phyloP scores from a whole-genome alignment of 2,329 filamentous ascomycete genomes.

The Beauveria sp. region DNA sequence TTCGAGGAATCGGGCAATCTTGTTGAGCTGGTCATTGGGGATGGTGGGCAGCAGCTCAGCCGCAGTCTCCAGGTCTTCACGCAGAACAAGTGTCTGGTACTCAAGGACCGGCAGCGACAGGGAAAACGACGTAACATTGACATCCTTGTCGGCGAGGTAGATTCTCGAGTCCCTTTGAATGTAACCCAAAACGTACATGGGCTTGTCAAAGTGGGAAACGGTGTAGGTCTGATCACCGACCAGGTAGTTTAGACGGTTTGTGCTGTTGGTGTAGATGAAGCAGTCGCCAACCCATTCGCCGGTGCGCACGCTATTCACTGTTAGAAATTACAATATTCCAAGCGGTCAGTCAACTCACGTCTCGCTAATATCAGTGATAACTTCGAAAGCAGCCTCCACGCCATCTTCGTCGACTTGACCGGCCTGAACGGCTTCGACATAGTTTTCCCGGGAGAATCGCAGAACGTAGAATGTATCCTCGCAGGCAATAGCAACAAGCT shows the following conservation, averaged over 20 bases:
- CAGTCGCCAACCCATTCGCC: conserved; percentile 98
- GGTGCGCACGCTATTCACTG: conserved; percentile 63
- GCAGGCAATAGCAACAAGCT: conserved; percentile 85
- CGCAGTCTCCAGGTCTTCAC: conserved; percentile 87
- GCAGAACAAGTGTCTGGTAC: conserved; percentile 92
- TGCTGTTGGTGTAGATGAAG: conserved; percentile 97
- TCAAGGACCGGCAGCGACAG: conserved; percentile 90
- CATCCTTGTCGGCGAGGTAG: conserved; percentile 93
- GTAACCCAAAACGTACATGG: conserved; percentile 93
- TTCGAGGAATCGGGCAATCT: conserved; percentile 94
- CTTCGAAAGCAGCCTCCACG: conserved; percentile 91
- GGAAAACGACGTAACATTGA: conserved; percentile 81
- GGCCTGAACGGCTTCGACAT: conserved; percentile 72
- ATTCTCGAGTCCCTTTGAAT: conserved; percentile 91
- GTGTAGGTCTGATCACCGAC: conserved; percentile 98
- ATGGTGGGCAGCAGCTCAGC: conserved; percentile 78
- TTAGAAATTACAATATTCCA: conserved; percentile 15
- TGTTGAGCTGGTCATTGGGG: conserved; percentile 90
- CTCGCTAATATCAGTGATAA: conserved; percentile 92
- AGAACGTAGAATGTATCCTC: conserved; percentile 95
- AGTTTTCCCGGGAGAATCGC: conserved; percentile 83
- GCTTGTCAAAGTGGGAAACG: conserved; percentile 90
- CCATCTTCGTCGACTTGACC: conserved; percentile 83
- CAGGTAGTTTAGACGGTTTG: conserved; percentile 94
- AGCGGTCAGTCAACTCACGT: conserved; percentile 42